Evolutionary conservation across 352 stramenopile species (phyloP).

Genomic region (Ochromonadaceae sp.): DNA sequence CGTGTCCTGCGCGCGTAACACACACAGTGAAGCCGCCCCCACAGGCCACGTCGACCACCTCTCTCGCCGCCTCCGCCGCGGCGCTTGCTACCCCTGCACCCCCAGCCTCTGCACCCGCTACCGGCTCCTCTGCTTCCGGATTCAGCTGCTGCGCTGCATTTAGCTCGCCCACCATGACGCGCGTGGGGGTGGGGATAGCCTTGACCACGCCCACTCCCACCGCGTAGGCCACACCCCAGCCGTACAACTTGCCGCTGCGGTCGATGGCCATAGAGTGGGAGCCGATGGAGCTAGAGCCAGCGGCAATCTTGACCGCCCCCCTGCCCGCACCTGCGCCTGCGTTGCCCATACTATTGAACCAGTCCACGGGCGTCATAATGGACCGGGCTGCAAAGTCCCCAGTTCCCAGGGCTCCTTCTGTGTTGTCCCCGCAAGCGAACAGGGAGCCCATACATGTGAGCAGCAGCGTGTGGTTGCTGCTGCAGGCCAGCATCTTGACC

Average conservation of each 20-base stretch:
- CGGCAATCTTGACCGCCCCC: no score
- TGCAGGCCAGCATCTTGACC: conserved; percentile 10
- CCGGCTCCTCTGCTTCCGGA: no score
- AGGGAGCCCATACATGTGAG: background rate
- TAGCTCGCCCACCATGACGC: no score
- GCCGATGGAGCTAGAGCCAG: background rate
- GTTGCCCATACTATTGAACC: no score
- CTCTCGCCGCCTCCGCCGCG: no score
- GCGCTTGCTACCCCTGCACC: no score
- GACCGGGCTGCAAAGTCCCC: background rate
- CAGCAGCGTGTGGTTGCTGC: background rate
- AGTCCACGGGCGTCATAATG: background rate
- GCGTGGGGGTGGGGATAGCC: background rate
- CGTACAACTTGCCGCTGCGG: background rate
- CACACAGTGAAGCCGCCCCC: conserved; percentile 24
- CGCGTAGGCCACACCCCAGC: background rate
- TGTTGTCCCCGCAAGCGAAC: conserved; percentile 3
- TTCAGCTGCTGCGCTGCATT: no score
- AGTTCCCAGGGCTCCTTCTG: background rate
- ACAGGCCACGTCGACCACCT: conserved; percentile 15
- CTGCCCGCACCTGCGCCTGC: no score
- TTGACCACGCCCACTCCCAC: background rate
- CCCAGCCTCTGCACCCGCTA: no score
- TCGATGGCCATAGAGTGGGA: background rate
- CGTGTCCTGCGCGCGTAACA: conserved; percentile 8